Base-by-base conservation (phyloP, 805 yeast species). In the Candida verbasci region DNA sequence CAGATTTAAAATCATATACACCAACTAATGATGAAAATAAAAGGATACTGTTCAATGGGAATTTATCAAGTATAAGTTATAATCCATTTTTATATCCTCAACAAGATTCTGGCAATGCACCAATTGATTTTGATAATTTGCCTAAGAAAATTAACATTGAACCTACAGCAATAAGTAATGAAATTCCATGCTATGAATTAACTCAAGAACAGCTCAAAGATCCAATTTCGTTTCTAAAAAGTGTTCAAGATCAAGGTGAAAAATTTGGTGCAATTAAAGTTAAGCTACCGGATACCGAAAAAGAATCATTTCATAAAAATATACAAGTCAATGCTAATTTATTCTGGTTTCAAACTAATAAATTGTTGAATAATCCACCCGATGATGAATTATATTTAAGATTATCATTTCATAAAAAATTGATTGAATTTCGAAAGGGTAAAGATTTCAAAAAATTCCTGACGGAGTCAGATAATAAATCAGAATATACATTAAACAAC, bases 251-350 rank as follows among this genome's bases (percentile, higher is more conserved):
- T 0, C 18, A 29, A 8, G 95, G 93, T 2, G 58, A 53, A 22
- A 53, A 60, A 20, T 77, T 70, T 53, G 96, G 96, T 0, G 88
- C 93, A 49, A 58, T 87, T 29, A 89, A 88, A 50, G 53, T 89
- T 2, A 64, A 74, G 6, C 81, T 94, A 4, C 89, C 91, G 0
- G 47, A 40, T 2, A 34, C 36, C 18, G 47, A 43, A 9, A 50
- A 50, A 9, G 42, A 46, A 7, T 39, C 45, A 10, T 40, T 55
- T 26, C 44, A 47, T 17, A 38, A 46, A 12, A 48, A 44, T 23
- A 48, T 56, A 34, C 62, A 52, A 34, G 45, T 63, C 22, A 72
- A 74, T 44, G 58, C 77, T 3, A 75, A 72, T 38, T 46, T 65
- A 11, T 65, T 74, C 42, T 69, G 76, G 70, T 74, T 80, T 50